phyloP scores from a whole-genome alignment of 1,284 basidiomycete genomes.

The Spongispora temasekensis region DNA sequence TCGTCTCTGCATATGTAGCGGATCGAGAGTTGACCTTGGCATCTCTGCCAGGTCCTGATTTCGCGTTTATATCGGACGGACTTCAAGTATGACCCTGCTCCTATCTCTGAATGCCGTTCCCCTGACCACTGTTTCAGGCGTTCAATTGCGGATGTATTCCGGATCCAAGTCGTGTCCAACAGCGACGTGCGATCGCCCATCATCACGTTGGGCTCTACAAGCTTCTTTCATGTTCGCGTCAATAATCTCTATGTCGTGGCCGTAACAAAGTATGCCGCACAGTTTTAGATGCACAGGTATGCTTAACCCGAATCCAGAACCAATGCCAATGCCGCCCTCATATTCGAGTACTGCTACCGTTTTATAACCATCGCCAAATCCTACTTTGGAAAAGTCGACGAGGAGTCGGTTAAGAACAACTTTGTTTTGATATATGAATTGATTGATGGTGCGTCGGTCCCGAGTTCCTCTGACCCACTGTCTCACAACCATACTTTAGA shows the following conservation, averaged over 20 bases:
- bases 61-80: conserved; percentile 91
- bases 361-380: conserved; percentile 92
- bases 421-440: conserved; percentile 97
- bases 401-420: conserved; percentile 98
- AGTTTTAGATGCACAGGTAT: neutral
- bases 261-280: conserved; percentile 80
- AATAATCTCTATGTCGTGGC: conserved; percentile 96
- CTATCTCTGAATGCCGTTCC: neutral
- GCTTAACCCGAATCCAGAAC: conserved; percentile 54
- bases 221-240: conserved; percentile 95
- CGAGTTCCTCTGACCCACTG: neutral
- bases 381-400: conserved; percentile 98
- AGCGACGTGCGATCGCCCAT: conserved; percentile 96
- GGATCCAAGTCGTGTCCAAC: conserved; percentile 98
- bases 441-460: conserved; percentile 72
- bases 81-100: conserved; percentile 71
- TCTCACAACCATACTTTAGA: conserved; percentile 51
- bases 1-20: neutral
- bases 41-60: conserved; percentile 75
- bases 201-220: conserved; percentile 95
- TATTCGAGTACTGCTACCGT: conserved; percentile 97
- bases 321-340: conserved; percentile 96
- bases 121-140: conserved; percentile 54
- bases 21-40: conserved; percentile 10
- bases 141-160: conserved; percentile 96